Conservation (phyloP, 2,329 filamentous ascomycete species). For the Pestalotiopsis sp. region DNA sequence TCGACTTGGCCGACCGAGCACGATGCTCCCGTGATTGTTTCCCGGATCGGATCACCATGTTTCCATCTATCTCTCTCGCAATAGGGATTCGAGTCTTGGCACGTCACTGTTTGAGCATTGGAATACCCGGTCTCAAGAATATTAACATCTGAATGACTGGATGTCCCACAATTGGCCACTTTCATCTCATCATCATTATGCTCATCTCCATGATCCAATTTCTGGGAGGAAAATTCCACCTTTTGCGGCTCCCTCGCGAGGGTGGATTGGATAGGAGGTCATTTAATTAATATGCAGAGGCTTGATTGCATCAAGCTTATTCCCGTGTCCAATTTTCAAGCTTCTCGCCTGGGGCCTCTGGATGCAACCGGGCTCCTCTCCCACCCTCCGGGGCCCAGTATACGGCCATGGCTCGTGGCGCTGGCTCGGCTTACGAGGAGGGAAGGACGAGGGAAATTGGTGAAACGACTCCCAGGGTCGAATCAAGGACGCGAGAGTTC, state of each 20-base stretch:
- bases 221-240: neutral
- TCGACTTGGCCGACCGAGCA: neutral
- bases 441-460: neutral
- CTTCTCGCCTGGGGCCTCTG: neutral
- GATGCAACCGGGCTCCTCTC: neutral
- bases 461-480: neutral
- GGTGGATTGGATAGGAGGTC: neutral
- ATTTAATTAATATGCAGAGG: conserved; percentile 6
- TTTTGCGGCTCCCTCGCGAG: neutral
- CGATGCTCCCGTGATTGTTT: neutral
- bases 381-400: neutral
- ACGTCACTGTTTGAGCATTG: conserved; percentile 3
- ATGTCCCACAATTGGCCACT: neutral
- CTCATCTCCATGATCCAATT: neutral
- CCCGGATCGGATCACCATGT: neutral
- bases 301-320: conserved; percentile 11
- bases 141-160: neutral
- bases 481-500: neutral
- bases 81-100: neutral
- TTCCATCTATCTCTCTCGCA: neutral
- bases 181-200: neutral
- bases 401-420: neutral
- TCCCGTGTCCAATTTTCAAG: conserved; percentile 4
- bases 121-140: conserved; percentile 2
- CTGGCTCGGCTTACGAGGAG: neutral